These are phyloP conservation scores for Aegilops tauschii DNA, from an alignment of 176 grass and related monocot species.

Conservation along the genomic window DNA sequence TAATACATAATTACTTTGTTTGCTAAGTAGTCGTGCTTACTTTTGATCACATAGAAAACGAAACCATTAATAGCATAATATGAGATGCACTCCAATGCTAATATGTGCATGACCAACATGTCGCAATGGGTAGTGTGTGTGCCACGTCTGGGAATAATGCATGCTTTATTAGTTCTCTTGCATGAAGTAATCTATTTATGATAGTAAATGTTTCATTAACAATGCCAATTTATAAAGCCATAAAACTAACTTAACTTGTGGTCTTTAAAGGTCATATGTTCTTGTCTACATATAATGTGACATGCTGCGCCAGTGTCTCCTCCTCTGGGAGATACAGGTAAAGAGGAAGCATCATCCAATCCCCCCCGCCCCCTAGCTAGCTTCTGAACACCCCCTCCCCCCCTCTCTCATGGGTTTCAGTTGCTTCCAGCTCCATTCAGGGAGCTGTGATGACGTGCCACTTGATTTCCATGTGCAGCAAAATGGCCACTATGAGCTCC, in stretches of 20 bases:
- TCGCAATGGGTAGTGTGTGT: not conserved
- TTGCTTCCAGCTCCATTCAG: conserved; percentile 35
- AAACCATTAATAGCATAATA: not conserved
- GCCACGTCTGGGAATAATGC: not conserved
- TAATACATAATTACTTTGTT: not conserved
- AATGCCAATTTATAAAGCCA: conserved; percentile 24
- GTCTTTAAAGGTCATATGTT: conserved; percentile 20
- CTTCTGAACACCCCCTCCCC: not conserved
- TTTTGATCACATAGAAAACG: not conserved
- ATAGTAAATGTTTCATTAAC: conserved; percentile 21
- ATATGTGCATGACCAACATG: not conserved
- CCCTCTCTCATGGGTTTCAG: conserved; percentile 38
- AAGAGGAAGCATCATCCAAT: not conserved
- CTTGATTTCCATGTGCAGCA: conserved; percentile 29
- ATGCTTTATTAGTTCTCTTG: not conserved
- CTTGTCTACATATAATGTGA: conserved; percentile 38
- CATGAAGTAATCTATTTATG: conserved; percentile 27
- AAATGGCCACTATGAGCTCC: conserved; percentile 1
- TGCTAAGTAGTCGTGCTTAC: not conserved
- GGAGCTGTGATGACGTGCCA: conserved; percentile 17
- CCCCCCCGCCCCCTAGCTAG: not conserved
- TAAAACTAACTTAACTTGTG: conserved; percentile 33
- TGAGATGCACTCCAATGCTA: not conserved
- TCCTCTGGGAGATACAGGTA: conserved; percentile 19
- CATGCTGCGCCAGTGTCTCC: conserved; percentile 3